Conservation (phyloP, 169 alveolate genomes). For the Amoebophrya sp. region DNA sequence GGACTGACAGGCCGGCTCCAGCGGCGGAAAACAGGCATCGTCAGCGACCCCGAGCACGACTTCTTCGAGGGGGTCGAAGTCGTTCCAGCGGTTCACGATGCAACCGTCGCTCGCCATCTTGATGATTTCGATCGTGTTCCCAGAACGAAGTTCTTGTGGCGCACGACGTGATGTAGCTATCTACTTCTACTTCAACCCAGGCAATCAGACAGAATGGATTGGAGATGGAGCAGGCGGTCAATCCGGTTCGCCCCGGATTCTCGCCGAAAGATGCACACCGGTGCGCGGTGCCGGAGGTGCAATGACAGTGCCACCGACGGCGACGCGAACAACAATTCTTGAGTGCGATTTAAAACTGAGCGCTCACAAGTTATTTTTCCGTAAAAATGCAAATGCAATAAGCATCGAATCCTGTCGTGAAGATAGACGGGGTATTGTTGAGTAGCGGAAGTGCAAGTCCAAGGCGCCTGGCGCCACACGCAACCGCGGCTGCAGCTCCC, state of each 20-base stretch:
- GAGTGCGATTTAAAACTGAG: no score
- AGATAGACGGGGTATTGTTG: no score
- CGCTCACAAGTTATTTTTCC: not conserved
- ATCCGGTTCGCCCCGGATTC: not conserved
- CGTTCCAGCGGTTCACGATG: constrained; percentile 12
- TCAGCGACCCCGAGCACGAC: constrained; percentile 12
- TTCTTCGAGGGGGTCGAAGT: constrained; percentile 20
- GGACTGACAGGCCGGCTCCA: constrained; percentile 15
- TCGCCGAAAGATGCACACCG: not conserved
- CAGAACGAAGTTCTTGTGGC: not conserved
- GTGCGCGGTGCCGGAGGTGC: not conserved
- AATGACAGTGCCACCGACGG: no score
- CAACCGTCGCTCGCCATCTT: not conserved
- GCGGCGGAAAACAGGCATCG: constrained; percentile 16
- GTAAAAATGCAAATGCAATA: not conserved
- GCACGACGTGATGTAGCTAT: not conserved
- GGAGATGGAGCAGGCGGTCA: not conserved
- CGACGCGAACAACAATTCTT: no score
- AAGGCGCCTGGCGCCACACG: no score
- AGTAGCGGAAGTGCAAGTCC: no score
- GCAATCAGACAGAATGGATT: not conserved
- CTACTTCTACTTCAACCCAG: not conserved
- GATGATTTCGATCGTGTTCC: not conserved
- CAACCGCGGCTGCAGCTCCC: no score
- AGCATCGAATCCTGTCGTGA: no score